These are phyloP conservation scores for Scleroderma citrinum DNA, from an alignment of 768 basidiomycete species.

Conservation along the genomic window DNA sequence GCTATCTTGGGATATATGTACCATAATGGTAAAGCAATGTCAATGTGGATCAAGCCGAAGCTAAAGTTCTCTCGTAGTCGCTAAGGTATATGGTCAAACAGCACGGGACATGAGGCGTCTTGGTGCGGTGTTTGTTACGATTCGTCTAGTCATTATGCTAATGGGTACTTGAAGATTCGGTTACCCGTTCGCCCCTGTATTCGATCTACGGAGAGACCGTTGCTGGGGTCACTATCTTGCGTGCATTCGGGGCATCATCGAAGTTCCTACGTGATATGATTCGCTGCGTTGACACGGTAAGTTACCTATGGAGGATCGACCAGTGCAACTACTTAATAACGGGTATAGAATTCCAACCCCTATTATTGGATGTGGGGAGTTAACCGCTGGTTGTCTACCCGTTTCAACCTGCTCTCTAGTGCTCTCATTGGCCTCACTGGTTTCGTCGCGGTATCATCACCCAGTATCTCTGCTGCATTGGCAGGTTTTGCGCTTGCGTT, in stretches of 20 bases:
- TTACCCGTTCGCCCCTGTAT: constrained; percentile 43
- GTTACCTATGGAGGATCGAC: constrained; percentile 16
- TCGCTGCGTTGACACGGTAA: constrained; percentile 71
- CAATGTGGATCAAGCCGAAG: neutral
- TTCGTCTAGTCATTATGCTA: neutral
- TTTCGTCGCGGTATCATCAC: constrained; percentile 58
- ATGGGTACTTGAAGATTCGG: constrained; percentile 32
- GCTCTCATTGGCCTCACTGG: constrained; percentile 70
- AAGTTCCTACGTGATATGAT: constrained; percentile 85
- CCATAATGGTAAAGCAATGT: constrained; percentile 48
- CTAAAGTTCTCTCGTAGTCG: constrained; percentile 22
- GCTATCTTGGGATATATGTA: constrained; percentile 55
- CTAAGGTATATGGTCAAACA: constrained; percentile 69
- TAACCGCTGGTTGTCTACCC: constrained; percentile 85
- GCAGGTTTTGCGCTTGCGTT: constrained; percentile 88
- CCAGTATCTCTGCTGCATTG: constrained; percentile 69
- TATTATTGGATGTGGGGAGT: constrained; percentile 95
- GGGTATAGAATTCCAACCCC: constrained; percentile 52
- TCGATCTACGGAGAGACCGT: constrained; percentile 49
- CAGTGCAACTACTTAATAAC: neutral
- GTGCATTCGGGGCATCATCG: constrained; percentile 84
- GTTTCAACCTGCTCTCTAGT: constrained; percentile 79
- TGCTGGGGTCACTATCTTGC: constrained; percentile 47
- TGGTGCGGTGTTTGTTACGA: constrained; percentile 37
- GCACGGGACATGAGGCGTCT: constrained; percentile 81